Conservation (phyloP, 2,329 filamentous ascomycete species). For the Arthrobotrys sphaeroides region DNA sequence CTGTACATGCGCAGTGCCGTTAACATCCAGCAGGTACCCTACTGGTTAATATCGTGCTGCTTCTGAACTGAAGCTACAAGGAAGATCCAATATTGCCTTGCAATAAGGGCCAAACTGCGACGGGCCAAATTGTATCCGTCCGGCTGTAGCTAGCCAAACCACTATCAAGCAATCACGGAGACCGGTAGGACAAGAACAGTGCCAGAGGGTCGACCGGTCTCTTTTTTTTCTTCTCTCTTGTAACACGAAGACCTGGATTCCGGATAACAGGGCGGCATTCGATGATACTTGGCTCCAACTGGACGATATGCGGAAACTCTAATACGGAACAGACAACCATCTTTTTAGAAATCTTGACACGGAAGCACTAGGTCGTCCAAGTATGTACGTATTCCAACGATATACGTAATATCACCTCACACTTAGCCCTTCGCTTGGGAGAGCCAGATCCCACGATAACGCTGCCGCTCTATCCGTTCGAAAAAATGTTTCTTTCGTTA, state of each 20-base stretch:
- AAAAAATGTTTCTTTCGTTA: not conserved
- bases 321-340: conserved; percentile 26
- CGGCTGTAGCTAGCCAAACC: not conserved
- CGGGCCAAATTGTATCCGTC: conserved; percentile 18
- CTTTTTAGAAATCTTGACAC: conserved; percentile 6
- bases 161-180: conserved; percentile 1
- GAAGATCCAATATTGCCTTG: conserved; percentile 17
- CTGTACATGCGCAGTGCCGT: conserved; percentile 6
- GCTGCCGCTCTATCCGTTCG: conserved; percentile 44
- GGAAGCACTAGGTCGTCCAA: conserved; percentile 20
- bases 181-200: conserved; percentile 21
- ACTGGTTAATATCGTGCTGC: conserved; percentile 15
- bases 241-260: conserved; percentile 20
- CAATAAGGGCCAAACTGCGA: conserved; percentile 7
- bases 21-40: conserved; percentile 7
- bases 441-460: conserved; percentile 20
- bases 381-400: conserved; percentile 10
- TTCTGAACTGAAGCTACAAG: not conserved
- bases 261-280: conserved; percentile 6
- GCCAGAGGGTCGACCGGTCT: not conserved
- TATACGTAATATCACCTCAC: conserved; percentile 35
- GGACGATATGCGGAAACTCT: conserved; percentile 14
- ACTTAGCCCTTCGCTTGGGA: conserved; percentile 31
- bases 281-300: conserved; percentile 15
- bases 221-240: too few species aligned